Evolutionary conservation across 768 basidiomycete genomes (phyloP).

Genomic region (Sarcodon aspratus): DNA sequence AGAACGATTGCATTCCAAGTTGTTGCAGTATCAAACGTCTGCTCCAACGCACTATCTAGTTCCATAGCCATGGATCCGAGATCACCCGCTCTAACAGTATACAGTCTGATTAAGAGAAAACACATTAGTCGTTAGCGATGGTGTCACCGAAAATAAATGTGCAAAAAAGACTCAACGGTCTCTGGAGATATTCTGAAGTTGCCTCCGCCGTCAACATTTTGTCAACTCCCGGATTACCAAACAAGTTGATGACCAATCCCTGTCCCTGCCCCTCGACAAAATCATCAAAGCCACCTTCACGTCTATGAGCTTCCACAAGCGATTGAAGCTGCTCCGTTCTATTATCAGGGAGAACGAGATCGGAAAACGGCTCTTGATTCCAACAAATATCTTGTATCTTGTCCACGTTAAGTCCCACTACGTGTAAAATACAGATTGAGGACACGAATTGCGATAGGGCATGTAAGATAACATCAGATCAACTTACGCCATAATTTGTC

Average conservation of each 20-base stretch:
- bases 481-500: constrained; percentile 50
- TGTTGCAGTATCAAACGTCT: constrained; percentile 11
- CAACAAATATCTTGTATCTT: constrained; percentile 17
- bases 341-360: constrained; percentile 42
- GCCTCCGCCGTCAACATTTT: constrained; percentile 9
- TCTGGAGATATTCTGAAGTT: not conserved
- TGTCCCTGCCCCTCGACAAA: constrained; percentile 57
- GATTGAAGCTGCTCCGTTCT: constrained; percentile 44
- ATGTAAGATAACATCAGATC: not conserved
- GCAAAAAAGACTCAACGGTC: not conserved
- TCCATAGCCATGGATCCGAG: constrained; percentile 11
- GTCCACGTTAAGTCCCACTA: not conserved
- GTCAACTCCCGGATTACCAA: constrained; percentile 50
- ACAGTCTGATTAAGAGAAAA: not conserved
- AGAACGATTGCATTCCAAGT: constrained; percentile 13
- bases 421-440: not conserved
- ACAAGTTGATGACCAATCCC: constrained; percentile 45
- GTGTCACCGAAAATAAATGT: too few species aligned
- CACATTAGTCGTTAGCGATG: not conserved
- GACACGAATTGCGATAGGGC: not conserved
- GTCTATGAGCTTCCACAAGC: constrained; percentile 46
- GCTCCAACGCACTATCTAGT: constrained; percentile 9
- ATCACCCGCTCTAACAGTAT: constrained; percentile 11
- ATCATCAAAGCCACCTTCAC: constrained; percentile 41
- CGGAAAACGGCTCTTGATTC: constrained; percentile 46